Evolutionary conservation across 805 yeast species (phyloP).

Genomic region (Tetrapisispora pingtungensis): DNA sequence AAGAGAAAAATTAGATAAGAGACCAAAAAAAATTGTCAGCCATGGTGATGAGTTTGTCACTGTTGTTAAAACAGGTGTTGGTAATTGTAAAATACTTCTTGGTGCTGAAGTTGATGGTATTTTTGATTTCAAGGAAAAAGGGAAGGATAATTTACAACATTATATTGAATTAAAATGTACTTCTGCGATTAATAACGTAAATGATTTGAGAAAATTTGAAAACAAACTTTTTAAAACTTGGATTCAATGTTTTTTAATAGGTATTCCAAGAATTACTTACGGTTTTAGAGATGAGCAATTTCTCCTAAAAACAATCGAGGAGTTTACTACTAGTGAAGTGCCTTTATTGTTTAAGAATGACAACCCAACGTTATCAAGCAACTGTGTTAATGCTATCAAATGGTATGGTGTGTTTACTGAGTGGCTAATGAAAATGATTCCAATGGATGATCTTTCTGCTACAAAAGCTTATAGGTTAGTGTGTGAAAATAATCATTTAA

Average conservation of each 20-base stretch:
- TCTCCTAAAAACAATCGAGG: constrained; percentile 58
- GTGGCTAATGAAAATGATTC: constrained; percentile 55
- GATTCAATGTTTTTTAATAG: constrained; percentile 89
- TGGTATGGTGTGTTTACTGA: constrained; percentile 81
- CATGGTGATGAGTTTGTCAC: constrained; percentile 70
- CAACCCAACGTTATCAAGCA: constrained; percentile 38
- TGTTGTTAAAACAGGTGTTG: constrained; percentile 80
- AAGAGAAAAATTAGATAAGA: constrained; percentile 55
- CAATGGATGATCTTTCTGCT: constrained; percentile 43
- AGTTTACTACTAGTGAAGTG: constrained; percentile 64
- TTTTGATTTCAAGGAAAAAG: constrained; percentile 55
- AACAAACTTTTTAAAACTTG: constrained; percentile 69
- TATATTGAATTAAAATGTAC: constrained; percentile 82
- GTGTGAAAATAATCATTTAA: constrained; percentile 40
- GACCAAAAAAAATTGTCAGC: constrained; percentile 51
- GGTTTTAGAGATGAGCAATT: constrained; percentile 78
- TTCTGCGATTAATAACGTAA: constrained; percentile 42
- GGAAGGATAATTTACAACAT: constrained; percentile 47
- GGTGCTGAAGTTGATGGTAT: constrained; percentile 93
- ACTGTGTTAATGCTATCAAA: constrained; percentile 68
- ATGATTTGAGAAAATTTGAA: constrained; percentile 59
- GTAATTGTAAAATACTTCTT: constrained; percentile 52
- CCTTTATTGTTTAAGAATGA: constrained; percentile 54
- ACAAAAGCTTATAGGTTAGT: constrained; percentile 46
- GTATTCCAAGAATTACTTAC: constrained; percentile 68